Conservation (phyloP, 2,329 filamentous ascomycete species). For the Talaromyces sp. region DNA sequence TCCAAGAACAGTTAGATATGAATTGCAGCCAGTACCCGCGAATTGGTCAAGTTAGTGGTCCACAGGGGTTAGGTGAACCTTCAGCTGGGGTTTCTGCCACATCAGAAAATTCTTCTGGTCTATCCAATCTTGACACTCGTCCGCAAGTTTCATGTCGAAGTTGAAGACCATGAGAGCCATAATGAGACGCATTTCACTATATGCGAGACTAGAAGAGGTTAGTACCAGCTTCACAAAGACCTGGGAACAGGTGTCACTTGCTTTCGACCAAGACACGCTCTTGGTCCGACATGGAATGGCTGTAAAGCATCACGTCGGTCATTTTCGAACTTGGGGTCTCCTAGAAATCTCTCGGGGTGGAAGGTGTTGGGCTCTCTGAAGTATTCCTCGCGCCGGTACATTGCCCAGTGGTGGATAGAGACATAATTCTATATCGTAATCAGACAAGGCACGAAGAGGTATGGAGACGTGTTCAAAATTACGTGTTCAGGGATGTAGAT, state of each 20-base stretch:
- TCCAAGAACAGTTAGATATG: too few relatives aligned
- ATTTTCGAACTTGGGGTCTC: neutral
- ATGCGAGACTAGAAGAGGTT: constrained; percentile 39
- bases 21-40: too few relatives aligned
- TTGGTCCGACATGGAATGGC: neutral
- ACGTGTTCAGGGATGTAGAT: neutral
- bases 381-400: neutral
- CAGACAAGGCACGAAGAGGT: neutral
- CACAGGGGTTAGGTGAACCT: constrained; percentile 28
- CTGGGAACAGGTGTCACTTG: neutral
- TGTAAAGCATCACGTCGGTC: neutral
- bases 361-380: neutral
- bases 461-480: neutral
- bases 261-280: neutral
- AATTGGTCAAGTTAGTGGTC: too few relatives aligned
- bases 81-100: constrained; percentile 38
- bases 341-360: neutral
- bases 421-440: neutral
- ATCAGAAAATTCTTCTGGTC: constrained; percentile 35
- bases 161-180: constrained; percentile 45
- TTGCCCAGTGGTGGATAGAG: neutral
- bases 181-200: constrained; percentile 47
- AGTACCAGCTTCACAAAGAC: neutral
- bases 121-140: constrained; percentile 36
- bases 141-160: constrained; percentile 42